A percentile compares a stretch with the other conserved stretches of the same genome.
Conservation (phyloP, 331 rosid genomes). For the Phaseolus coccineus region DNA sequence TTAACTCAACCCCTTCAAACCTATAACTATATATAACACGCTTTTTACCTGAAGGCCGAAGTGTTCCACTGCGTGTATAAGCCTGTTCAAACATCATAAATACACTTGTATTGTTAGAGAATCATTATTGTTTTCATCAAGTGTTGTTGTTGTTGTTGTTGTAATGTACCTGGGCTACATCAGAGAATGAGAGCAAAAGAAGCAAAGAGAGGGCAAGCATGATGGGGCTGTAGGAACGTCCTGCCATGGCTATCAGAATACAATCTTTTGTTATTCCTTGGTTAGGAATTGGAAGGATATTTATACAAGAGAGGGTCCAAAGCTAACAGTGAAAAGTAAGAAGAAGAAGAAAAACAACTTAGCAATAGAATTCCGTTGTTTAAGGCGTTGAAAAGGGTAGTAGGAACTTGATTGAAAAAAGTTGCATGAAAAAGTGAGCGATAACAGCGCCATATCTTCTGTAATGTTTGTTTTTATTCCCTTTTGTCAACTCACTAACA, state of each 20-base stretch:
- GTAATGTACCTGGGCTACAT: constrained; percentile 60
- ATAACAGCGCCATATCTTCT: constrained; percentile 48
- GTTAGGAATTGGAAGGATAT: constrained; percentile 13
- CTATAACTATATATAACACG: neutral
- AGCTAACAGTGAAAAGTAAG: neutral
- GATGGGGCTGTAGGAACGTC: constrained; percentile 52
- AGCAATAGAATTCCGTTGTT: constrained; percentile 43
- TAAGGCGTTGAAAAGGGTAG: constrained; percentile 50
- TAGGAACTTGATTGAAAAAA: neutral
- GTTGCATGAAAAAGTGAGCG: constrained; percentile 45
- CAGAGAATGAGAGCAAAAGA: constrained; percentile 65
- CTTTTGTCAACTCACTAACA: constrained; percentile 52
- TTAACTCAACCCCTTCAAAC: neutral
- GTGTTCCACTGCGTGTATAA: constrained; percentile 44
- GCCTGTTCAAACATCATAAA: constrained; percentile 53
- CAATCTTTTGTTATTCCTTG: neutral
- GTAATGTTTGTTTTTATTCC: constrained; percentile 37
- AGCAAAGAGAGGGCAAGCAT: constrained; percentile 62
- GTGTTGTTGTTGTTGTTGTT: no score
- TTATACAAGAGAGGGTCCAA: constrained; percentile 39
- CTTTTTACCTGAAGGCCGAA: constrained; percentile 65
- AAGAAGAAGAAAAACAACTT: neutral
- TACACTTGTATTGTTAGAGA: neutral
- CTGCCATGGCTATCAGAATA: constrained; percentile 49
- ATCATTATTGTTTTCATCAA: no score